phyloP scores from a whole-genome alignment of 768 basidiomycete species.

The Termitomyces titanicus region DNA sequence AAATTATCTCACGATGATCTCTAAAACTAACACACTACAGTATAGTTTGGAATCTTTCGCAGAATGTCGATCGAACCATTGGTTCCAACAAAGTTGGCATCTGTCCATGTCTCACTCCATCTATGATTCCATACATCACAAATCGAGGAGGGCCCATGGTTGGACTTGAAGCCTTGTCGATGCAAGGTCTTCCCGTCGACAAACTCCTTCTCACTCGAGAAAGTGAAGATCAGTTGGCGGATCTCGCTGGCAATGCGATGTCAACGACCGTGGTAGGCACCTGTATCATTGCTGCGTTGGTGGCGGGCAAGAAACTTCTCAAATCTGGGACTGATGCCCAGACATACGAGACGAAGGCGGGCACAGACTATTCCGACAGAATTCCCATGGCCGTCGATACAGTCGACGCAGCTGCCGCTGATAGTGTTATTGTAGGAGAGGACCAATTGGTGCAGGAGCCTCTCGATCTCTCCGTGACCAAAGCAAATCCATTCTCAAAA shows the following conservation, averaged over 20 bases:
- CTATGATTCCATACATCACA: slow-evolving; percentile 96
- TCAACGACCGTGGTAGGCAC: slow-evolving; percentile 94
- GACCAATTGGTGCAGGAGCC: slow-evolving; percentile 59
- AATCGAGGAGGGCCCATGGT: slow-evolving; percentile 96
- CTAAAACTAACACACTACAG: slow-evolving; percentile 32
- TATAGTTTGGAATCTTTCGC: slow-evolving; percentile 93
- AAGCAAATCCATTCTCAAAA: slow-evolving; percentile 41
- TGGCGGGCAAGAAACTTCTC: slow-evolving; percentile 62
- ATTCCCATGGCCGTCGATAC: slow-evolving; percentile 51
- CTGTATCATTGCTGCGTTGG: slow-evolving; percentile 80
- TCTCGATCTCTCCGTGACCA: slow-evolving; percentile 63
- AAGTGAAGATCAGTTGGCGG: slow-evolving; percentile 89
- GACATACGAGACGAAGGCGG: slow-evolving; percentile 66
- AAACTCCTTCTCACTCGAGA: slow-evolving; percentile 90
- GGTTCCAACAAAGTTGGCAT: slow-evolving; percentile 80
- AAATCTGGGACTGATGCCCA: slow-evolving; percentile 60
- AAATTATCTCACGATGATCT: slow-evolving; percentile 5
- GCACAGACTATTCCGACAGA: slow-evolving; percentile 23
- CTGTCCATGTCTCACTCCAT: slow-evolving; percentile 89
- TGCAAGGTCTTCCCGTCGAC: slow-evolving; percentile 93
- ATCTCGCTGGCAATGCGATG: slow-evolving; percentile 97
- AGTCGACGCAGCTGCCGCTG: slow-evolving; percentile 14
- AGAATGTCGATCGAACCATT: slow-evolving; percentile 92
- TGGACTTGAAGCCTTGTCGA: slow-evolving; percentile 86
- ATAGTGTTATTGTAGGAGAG: slow-evolving; percentile 67